Evolutionary conservation across 257 asterid genomes (phyloP).

Genomic region (Craterostigma plantagineum): DNA sequence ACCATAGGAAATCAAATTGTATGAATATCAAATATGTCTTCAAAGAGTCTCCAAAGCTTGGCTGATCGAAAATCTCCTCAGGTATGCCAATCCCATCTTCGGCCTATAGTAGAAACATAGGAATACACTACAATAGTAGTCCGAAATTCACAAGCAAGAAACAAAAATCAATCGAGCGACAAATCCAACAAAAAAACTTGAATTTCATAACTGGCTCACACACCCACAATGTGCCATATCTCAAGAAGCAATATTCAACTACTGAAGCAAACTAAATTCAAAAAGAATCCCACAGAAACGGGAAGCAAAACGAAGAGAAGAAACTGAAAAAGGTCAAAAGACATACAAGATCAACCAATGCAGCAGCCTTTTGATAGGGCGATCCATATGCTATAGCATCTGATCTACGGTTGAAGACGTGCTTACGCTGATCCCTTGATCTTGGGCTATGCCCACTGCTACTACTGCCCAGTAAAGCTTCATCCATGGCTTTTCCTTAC

Average conservation of each 20-base stretch:
- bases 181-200: too few species aligned
- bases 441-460: constrained; percentile 15
- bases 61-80: constrained; percentile 77
- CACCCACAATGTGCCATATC: too few species aligned
- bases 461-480: constrained; percentile 26
- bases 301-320: background rate
- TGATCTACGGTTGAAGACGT: constrained; percentile 20
- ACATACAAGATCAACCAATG: constrained; percentile 89
- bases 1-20: constrained; percentile 74
- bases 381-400: constrained; percentile 79
- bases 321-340: too few species aligned
- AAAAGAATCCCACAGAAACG: background rate
- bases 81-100: constrained; percentile 97
- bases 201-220: too few species aligned
- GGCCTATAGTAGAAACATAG: constrained; percentile 33
- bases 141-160: too few species aligned
- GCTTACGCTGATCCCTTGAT: constrained; percentile 10
- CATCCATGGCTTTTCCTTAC: constrained; percentile 21
- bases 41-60: constrained; percentile 58
- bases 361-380: constrained; percentile 77
- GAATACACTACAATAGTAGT: too few species aligned
- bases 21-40: constrained; percentile 52
- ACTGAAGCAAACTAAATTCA: background rate
- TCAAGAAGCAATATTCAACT: background rate
- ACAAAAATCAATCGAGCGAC: too few species aligned